A percentile compares a stretch with the other conserved stretches of the same genome.
Evolutionary conservation across 768 basidiomycete genomes (phyloP).

Genomic region (Pleurotus pulmonarius): DNA sequence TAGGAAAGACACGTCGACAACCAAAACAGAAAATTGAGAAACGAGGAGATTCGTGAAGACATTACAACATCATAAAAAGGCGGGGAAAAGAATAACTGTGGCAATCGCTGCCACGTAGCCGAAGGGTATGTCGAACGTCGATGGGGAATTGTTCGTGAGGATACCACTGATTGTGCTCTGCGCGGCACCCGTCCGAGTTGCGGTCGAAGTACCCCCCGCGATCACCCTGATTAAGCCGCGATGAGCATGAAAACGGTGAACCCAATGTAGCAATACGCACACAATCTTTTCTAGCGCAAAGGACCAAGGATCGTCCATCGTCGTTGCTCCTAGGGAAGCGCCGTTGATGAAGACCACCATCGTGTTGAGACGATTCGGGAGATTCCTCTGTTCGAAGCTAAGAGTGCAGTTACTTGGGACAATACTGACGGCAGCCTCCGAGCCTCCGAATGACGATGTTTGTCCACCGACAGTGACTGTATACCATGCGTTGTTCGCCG

Average conservation of each 20-base stretch:
- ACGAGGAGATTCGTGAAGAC: no score
- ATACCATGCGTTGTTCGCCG: constrained; percentile 2
- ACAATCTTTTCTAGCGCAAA: not conserved
- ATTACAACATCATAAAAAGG: no score
- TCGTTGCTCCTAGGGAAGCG: not conserved
- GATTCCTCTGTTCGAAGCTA: not conserved
- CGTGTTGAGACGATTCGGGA: not conserved
- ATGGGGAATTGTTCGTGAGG: not conserved
- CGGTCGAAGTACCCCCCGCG: not conserved
- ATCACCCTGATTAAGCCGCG: no score
- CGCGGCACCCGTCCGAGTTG: not conserved
- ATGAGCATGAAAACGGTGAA: no score
- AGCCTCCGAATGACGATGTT: not conserved
- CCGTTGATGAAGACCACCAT: constrained; percentile 1
- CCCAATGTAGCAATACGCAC: not conserved
- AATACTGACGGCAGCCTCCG: not conserved
- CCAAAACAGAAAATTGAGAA: no score
- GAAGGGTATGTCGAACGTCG: not conserved
- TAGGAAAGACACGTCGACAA: no score
- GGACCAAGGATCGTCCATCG: not conserved
- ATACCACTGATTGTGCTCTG: not conserved
- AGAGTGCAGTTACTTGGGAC: constrained; percentile 4
- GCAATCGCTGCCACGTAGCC: no score
- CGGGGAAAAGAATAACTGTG: no score
- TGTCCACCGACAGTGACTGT: not conserved